These are phyloP conservation scores for Calonectria fujianensis DNA, from an alignment of 2,329 filamentous ascomycete species.

Conservation along the genomic window DNA sequence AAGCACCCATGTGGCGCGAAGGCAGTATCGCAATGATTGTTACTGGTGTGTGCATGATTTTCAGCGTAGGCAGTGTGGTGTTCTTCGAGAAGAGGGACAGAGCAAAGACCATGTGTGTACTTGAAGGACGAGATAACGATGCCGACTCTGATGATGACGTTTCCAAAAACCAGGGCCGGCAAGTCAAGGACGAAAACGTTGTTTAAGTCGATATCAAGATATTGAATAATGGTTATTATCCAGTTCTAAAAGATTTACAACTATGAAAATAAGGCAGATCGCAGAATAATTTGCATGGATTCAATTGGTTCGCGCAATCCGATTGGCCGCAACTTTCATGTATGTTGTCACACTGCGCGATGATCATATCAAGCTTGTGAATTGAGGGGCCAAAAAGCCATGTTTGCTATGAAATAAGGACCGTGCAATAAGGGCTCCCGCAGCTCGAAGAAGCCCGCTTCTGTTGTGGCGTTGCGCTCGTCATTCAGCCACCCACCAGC, in stretches of 20 bases:
- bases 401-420: too few species aligned
- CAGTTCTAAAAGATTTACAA: neutral
- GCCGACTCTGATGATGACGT: neutral
- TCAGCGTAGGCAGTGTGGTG: neutral
- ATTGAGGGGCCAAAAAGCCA: too few species aligned
- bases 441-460: too few species aligned
- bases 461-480: too few species aligned
- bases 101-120: neutral
- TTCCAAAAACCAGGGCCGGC: neutral
- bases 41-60: conserved; percentile 9
- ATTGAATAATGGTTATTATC: neutral
- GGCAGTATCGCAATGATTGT: conserved; percentile 42
- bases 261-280: neutral
- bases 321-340: neutral
- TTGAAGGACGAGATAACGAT: neutral
- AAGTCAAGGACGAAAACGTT: neutral
- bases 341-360: too few species aligned
- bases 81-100: neutral
- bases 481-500: too few species aligned
- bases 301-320: neutral
- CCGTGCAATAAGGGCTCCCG: too few species aligned
- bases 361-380: too few species aligned
- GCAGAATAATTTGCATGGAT: neutral
- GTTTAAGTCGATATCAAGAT: neutral
- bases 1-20: conserved; percentile 38